Evolutionary conservation across 257 asterid genomes (phyloP).

Genomic region (Solanum stenotomum): DNA sequence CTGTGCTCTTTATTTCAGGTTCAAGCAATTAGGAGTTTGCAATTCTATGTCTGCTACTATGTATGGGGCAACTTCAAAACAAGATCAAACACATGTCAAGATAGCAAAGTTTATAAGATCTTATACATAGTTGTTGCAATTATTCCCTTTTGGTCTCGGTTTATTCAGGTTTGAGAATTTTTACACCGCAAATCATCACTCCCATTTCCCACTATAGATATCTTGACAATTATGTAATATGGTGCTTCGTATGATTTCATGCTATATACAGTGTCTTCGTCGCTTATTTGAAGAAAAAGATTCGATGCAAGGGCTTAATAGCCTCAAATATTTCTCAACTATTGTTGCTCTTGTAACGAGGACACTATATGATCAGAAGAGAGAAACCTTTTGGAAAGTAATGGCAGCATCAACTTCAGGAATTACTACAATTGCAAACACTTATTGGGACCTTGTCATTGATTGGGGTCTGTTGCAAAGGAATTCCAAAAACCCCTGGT

Average conservation of each 20-base stretch:
- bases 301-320: conserved; percentile 30
- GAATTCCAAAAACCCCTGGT: conserved; percentile 57
- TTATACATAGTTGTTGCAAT: conserved; percentile 42
- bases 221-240: not conserved
- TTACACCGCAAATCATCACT: too few species aligned
- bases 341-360: conserved; percentile 63
- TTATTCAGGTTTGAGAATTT: conserved; percentile 45
- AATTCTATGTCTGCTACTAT: conserved; percentile 59
- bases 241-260: not conserved
- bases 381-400: conserved; percentile 26
- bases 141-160: conserved; percentile 59
- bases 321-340: conserved; percentile 57
- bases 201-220: too few species aligned
- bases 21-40: conserved; percentile 60
- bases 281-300: conserved; percentile 54
- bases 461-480: conserved; percentile 73
- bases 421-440: conserved; percentile 43
- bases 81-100: conserved; percentile 30
- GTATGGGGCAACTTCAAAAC: conserved; percentile 52
- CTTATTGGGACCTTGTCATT: conserved; percentile 75
- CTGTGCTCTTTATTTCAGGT: conserved; percentile 35
- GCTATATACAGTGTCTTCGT: conserved; percentile 43
- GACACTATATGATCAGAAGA: conserved; percentile 22
- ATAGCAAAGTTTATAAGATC: conserved; percentile 8
- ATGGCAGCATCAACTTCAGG: conserved; percentile 57